Evolutionary conservation across 306 rosid genomes (phyloP).

Genomic region (Trifolium dubium): DNA sequence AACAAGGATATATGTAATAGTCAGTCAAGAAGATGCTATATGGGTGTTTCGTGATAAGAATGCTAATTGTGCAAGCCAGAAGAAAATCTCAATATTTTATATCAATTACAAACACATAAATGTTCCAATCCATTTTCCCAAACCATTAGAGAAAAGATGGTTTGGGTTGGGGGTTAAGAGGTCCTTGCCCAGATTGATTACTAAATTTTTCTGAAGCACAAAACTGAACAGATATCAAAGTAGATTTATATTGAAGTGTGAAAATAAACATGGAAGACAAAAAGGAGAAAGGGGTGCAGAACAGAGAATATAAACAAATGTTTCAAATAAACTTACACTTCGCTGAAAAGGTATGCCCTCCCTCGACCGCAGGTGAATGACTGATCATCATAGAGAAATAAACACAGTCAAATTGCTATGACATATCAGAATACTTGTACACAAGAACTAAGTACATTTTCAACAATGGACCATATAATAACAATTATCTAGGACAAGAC

Average conservation of each 20-base stretch:
- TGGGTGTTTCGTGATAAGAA: constrained; percentile 3
- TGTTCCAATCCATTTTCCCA: constrained; percentile 26
- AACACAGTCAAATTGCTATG: constrained; percentile 41
- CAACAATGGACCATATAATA: constrained; percentile 2
- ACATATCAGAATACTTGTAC: constrained; percentile 3
- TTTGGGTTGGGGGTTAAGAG: neutral
- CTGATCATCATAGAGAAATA: constrained; percentile 56
- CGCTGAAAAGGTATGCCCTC: constrained; percentile 82
- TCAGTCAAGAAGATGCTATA: constrained; percentile 13
- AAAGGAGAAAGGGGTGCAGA: neutral
- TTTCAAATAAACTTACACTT: constrained; percentile 71
- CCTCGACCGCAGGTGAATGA: constrained; percentile 76
- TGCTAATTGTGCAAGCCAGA: neutral
- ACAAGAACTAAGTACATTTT: constrained; percentile 13
- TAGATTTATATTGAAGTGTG: neutral
- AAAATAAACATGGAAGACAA: neutral
- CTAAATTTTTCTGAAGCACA: constrained; percentile 17
- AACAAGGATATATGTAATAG: constrained; percentile 23
- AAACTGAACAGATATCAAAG: constrained; percentile 11
- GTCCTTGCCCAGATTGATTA: neutral
- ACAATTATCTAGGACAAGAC: constrained; percentile 24
- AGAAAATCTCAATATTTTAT: constrained; percentile 21
- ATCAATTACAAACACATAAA: neutral
- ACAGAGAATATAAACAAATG: constrained; percentile 1
- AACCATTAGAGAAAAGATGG: constrained; percentile 17